These are phyloP conservation scores for Chaetomiaceae sp. DNA, from an alignment of 2,329 filamentous ascomycete species.

Conservation along the genomic window DNA sequence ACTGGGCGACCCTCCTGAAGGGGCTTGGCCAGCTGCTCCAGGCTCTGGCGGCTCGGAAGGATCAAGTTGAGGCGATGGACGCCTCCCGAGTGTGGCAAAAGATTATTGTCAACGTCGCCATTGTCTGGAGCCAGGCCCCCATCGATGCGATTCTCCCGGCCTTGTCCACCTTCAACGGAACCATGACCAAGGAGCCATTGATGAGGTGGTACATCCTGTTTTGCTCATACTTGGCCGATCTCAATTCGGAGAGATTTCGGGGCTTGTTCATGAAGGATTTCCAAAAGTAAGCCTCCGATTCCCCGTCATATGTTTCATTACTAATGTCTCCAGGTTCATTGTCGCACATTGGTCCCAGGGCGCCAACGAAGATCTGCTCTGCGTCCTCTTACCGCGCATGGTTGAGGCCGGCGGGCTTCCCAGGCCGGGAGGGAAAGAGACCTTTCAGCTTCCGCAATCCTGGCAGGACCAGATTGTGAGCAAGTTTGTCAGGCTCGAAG, in stretches of 20 bases:
- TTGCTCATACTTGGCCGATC: constrained; percentile 72
- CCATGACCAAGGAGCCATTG: constrained; percentile 61
- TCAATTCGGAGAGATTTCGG: constrained; percentile 70
- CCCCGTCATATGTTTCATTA: not conserved
- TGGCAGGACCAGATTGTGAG: constrained; percentile 71
- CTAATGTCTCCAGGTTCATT: constrained; percentile 58
- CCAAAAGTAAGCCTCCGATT: constrained; percentile 56
- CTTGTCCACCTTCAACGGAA: constrained; percentile 60
- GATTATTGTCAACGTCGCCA: constrained; percentile 55
- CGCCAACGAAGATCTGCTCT: constrained; percentile 63
- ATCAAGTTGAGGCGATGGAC: constrained; percentile 34
- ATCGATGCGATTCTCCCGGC: constrained; percentile 73
- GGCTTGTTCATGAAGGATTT: constrained; percentile 76
- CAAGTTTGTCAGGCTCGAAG: constrained; percentile 62
- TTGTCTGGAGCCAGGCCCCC: constrained; percentile 70
- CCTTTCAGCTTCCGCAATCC: constrained; percentile 55
- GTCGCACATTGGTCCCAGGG: constrained; percentile 65
- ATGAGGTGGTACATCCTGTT: constrained; percentile 76
- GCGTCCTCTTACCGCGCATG: constrained; percentile 64
- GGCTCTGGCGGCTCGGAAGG: constrained; percentile 38
- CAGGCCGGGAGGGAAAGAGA: constrained; percentile 47
- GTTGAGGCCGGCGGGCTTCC: constrained; percentile 53
- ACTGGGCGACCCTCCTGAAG: constrained; percentile 66
- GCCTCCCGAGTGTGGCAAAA: constrained; percentile 51
- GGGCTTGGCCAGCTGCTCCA: constrained; percentile 51